These are phyloP conservation scores for Cladobotryum protrusum DNA, from an alignment of 2,329 filamentous ascomycete genomes.

Conservation along the genomic window DNA sequence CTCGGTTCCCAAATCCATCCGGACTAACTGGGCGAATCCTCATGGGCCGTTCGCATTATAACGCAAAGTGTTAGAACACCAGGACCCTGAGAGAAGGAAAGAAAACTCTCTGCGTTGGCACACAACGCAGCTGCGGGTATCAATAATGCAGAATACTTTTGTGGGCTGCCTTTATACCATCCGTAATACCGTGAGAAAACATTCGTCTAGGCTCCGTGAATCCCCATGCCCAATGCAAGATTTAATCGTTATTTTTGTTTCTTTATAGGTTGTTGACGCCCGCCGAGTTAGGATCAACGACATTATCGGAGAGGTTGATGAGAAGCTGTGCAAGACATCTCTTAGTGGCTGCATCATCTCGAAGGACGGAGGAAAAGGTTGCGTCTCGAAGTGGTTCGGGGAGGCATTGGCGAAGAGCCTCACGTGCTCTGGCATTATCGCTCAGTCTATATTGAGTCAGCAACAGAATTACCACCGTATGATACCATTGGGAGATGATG, in stretches of 20 bases:
- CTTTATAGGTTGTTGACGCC: constrained; percentile 29
- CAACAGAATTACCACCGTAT: not conserved
- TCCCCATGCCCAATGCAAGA: constrained; percentile 13
- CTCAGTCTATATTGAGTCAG: constrained; percentile 61
- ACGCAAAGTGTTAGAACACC: not conserved
- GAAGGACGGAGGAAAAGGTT: constrained; percentile 91
- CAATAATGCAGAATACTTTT: constrained; percentile 28
- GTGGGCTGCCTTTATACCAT: constrained; percentile 22
- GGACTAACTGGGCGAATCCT: not conserved
- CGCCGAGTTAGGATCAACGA: constrained; percentile 45
- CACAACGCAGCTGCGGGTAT: constrained; percentile 22
- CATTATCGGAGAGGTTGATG: constrained; percentile 91
- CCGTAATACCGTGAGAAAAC: constrained; percentile 21
- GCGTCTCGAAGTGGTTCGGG: constrained; percentile 98
- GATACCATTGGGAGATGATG: not conserved
- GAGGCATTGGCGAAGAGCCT: constrained; percentile 90
- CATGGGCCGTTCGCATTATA: not conserved
- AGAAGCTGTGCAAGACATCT: constrained; percentile 93
- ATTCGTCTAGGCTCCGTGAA: constrained; percentile 19
- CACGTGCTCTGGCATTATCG: constrained; percentile 91
- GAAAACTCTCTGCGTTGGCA: constrained; percentile 7
- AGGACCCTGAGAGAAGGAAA: constrained; percentile 3
- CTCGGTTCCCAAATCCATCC: not conserved
- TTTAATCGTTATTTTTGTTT: not conserved
- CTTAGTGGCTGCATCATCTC: constrained; percentile 96